These are phyloP conservation scores for Hypoxylon sp. DNA, from an alignment of 2,329 filamentous ascomycete species.

Conservation along the genomic window DNA sequence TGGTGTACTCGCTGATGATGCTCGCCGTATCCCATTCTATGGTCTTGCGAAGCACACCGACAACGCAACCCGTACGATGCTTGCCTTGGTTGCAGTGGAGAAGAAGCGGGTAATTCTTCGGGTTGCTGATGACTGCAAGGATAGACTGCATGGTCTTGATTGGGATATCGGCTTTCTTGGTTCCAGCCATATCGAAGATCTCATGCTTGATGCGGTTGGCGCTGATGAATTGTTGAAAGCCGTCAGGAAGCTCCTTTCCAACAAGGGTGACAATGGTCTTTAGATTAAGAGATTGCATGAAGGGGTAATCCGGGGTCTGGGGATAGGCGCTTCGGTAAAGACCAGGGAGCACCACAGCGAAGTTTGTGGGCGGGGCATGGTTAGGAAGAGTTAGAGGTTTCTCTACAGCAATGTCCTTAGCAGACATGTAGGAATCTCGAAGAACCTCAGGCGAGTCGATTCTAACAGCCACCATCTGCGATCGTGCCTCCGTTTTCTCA, in stretches of 20 bases:
- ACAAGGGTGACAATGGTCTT: conserved; percentile 81
- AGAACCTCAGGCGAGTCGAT: conserved; percentile 26
- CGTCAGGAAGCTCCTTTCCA: conserved; percentile 65
- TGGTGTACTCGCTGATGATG: conserved; percentile 77
- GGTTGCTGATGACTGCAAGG: conserved; percentile 74
- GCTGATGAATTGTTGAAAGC: conserved; percentile 69
- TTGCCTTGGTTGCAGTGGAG: conserved; percentile 95
- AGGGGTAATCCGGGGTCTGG: conserved; percentile 72
- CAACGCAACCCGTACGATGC: conserved; percentile 91
- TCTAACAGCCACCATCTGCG: conserved; percentile 6
- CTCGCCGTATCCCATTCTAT: conserved; percentile 70
- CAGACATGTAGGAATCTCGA: conserved; percentile 23
- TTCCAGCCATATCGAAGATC: conserved; percentile 83
- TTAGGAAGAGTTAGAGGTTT: conserved; percentile 18
- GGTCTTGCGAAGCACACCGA: conserved; percentile 79
- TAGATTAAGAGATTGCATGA: conserved; percentile 72
- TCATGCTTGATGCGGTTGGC: conserved; percentile 74
- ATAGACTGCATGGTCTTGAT: conserved; percentile 74
- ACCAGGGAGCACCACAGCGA: conserved; percentile 75
- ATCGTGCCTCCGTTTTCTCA: conserved; percentile 4
- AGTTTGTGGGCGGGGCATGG: conserved; percentile 70
- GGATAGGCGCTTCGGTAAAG: conserved; percentile 88
- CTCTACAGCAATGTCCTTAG: conserved; percentile 29
- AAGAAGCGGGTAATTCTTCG: conserved; percentile 78
- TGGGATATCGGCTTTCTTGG: conserved; percentile 81